Conservation (phyloP, 768 basidiomycete genomes). For the Boletales sp. region DNA sequence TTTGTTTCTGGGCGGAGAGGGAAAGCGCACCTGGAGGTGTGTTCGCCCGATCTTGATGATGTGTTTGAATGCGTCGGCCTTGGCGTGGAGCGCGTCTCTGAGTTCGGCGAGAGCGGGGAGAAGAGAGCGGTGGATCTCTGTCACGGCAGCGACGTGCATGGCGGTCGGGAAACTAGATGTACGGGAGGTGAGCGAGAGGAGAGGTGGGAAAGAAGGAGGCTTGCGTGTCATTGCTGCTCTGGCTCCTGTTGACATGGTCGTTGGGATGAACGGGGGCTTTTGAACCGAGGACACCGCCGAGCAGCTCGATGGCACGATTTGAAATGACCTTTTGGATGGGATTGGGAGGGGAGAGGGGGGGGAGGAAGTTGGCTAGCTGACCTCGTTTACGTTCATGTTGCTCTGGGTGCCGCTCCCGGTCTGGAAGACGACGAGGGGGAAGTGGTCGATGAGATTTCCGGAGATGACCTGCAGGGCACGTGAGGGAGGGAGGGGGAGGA, state of each 20-base stretch:
- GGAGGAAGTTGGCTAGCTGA: conserved; percentile 22
- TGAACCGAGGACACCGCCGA: conserved; percentile 92
- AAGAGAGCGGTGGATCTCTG: conserved; percentile 74
- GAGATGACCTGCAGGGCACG: conserved; percentile 73
- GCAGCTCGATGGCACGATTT: conserved; percentile 94
- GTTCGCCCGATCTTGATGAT: conserved; percentile 99
- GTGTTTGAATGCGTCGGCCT: conserved; percentile 77
- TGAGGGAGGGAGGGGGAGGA: not conserved
- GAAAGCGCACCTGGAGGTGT: conserved; percentile 67
- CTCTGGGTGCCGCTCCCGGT: conserved; percentile 98
- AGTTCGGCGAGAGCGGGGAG: conserved; percentile 85
- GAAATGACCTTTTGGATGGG: conserved; percentile 73
- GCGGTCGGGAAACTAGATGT: conserved; percentile 87
- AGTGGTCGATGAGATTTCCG: conserved; percentile 91
- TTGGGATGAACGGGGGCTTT: conserved; percentile 99
- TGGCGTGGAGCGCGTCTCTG: conserved; percentile 77
- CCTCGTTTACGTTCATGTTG: conserved; percentile 99
- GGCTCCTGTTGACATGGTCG: conserved; percentile 99
- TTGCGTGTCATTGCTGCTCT: conserved; percentile 97
- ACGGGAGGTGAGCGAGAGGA: not conserved
- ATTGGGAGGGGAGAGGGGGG: not conserved
- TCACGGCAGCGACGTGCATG: conserved; percentile 97
- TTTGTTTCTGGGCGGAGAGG: not conserved
- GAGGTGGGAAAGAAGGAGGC: conserved; percentile 24
- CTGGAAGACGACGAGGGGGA: conserved; percentile 98